phyloP scores from a whole-genome alignment of 148 eudicot species.

The Gaultheria prostrata region DNA sequence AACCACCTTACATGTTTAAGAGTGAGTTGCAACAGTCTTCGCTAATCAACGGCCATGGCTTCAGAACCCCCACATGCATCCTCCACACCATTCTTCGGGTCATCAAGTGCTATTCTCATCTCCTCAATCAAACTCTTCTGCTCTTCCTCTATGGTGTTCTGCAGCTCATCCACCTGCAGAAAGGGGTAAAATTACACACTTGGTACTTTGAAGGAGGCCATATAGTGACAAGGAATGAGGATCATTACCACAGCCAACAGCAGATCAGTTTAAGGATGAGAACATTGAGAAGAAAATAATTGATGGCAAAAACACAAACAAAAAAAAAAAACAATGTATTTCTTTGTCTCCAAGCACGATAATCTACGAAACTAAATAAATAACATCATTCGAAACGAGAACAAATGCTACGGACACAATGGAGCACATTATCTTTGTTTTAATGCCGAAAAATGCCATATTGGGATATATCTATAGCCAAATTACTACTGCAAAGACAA shows the following conservation, averaged over 20 bases:
- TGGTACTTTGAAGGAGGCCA: not conserved
- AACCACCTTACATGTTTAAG: not conserved
- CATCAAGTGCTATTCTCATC: slow-evolving; percentile 58
- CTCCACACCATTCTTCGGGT: slow-evolving; percentile 56
- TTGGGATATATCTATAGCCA: no score
- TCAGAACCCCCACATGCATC: slow-evolving; percentile 52
- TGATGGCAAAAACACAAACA: not conserved
- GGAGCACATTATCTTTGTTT: no score
- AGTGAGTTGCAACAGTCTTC: not conserved
- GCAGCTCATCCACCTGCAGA: slow-evolving; percentile 81
- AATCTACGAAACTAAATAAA: no score
- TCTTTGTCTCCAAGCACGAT: no score
- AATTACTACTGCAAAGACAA: no score
- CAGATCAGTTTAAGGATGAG: not conserved
- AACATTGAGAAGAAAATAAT: not conserved
- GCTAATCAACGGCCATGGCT: slow-evolving; percentile 73
- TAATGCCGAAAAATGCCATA: no score
- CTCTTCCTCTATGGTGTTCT: slow-evolving; percentile 84
- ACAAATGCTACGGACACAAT: no score
- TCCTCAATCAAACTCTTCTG: slow-evolving; percentile 73
- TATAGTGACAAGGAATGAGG: not conserved
- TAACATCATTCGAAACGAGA: no score
- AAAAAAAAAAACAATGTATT: not conserved
- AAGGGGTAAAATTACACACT: not conserved
- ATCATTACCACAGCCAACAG: not conserved